phyloP scores from a whole-genome alignment of 345 rosid genomes.

The Lepidium aucheri region DNA sequence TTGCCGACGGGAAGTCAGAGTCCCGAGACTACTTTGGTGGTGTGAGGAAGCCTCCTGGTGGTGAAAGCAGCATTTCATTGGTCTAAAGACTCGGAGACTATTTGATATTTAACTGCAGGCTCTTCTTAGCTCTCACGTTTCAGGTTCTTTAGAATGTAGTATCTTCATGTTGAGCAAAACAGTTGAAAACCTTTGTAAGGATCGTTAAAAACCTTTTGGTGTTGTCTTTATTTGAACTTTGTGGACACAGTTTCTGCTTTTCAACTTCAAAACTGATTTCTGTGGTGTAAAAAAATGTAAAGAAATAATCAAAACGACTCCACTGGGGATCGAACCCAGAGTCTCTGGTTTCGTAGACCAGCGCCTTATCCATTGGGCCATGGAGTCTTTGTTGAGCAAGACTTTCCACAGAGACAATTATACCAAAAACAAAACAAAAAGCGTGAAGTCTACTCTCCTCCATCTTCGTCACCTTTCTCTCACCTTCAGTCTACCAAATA shows the following conservation, averaged over 20 bases:
- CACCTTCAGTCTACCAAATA: conserved; percentile 10
- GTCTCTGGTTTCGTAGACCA: conserved; percentile 90
- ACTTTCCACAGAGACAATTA: rapidly evolving
- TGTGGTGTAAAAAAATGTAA: not conserved
- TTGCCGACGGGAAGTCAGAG: conserved; percentile 71
- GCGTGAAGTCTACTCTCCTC: not conserved
- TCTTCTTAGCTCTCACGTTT: not conserved
- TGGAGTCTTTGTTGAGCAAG: not conserved
- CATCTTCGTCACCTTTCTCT: not conserved
- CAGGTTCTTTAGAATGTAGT: conserved; percentile 6
- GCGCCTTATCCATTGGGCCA: conserved; percentile 81
- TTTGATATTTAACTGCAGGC: not conserved
- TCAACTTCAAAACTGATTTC: not conserved
- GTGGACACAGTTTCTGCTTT: not conserved
- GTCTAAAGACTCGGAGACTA: conserved; percentile 3
- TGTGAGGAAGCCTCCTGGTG: conserved; percentile 83
- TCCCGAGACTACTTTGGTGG: conserved; percentile 70
- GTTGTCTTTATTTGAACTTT: not conserved
- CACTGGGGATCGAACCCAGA: conserved; percentile 91
- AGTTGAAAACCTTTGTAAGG: not conserved
- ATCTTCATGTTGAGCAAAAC: not conserved
- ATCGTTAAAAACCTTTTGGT: conserved; percentile 4
- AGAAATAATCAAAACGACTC: conserved; percentile 35
- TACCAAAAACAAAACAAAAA: not conserved
- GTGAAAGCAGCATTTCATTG: conserved; percentile 72